Base-by-base conservation (phyloP, 768 basidiomycete species). In the Rhodotorula diobovata region DNA sequence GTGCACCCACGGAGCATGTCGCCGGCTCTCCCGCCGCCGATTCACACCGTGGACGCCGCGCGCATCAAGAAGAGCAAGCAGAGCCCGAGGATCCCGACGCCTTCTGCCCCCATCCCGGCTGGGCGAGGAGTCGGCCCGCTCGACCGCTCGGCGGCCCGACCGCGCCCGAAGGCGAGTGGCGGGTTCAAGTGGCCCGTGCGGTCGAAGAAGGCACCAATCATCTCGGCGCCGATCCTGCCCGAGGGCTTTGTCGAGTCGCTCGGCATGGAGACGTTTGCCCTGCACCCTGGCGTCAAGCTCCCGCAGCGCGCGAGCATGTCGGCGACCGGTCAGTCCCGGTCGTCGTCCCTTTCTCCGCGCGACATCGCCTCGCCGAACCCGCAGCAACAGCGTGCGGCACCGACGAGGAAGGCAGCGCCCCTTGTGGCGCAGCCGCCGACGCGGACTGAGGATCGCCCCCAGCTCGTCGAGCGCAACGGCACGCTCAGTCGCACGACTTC, bases 161-260 rank as follows among this genome's bases (percentile, higher is more conserved):
- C 56, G 32, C 56, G 46, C 30, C 53, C 23, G 32, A 68, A 55
- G 54, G n/a, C 45, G 34, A n/a, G 9, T 32, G 34, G n/a, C n/a
- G n/a, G 53, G 32, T 54, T 48, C 28, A 58, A 45, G 48, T 55
- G 55, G 63, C 28, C 37, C 34, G 48, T 43, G 0, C 64, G 68
- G 16, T 23, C 61, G 20, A 70, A 74, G 59, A 55, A 62, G 60
- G 28, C 45, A 14, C 68, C 69, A 0, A 43, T 34, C 2, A 74
- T 74, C 59, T 74, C 73, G n/a, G 45, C 39, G 62, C 73, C 73
- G 23, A 74, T 74, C 60, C 62, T 74, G 8, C 73, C 73, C 15
- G 59, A 64, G 2, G 73, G 73, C 30, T 74, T 74, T 45, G 69
- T 74, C 66, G 63, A 71, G 45, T 64, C 73, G 46, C 73, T 74